Evolutionary conservation across 2,329 filamentous ascomycete species (phyloP), one percentile per base, ranked within the genome.

Genomic region (Fusarium sp.): DNA sequence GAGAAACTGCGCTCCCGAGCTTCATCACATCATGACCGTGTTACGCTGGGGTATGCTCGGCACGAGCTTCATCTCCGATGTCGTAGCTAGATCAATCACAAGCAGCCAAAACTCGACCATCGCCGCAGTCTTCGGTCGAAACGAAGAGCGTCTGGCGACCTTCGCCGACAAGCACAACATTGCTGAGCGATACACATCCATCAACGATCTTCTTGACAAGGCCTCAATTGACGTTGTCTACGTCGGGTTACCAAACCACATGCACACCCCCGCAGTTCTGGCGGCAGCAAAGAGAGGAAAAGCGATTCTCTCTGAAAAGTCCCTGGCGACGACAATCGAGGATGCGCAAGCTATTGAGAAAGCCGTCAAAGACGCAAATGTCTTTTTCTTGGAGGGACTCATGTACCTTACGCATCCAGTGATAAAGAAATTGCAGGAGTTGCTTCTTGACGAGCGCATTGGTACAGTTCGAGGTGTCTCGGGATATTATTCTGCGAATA

Each of bases 31-130:
- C 4, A 47, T 63, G 32, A 5, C 27, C 11, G 25, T 29, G 16
- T 20, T 63, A n/a, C 61, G 61, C 2, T 64, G 61, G 61, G 61
- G 61, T 3, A 57, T 64, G 58, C 58, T 64, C 34, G 61, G 61
- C 24, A 64, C 61, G 24, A 64, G 61, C 48, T 63, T 64, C 34
- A 64, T 64, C 22, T 64, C 61, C 14, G 61, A 64, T 41, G 42
- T 63, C 4, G 61, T 64, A 7, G 61, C 61, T 8, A 61, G 40
- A 29, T 63, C 61, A 1, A 64, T 64, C 18, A 49, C 63, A 20
- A 34, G 18, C 34, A 64, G 61, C 42, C 27, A 48, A 18, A 57
- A 57, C 34, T 64, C 61, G 7, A 63, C 42, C 25, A 63, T 64
- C 20, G 1, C 41, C 2, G 61, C 61, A 6, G 61, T 64, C 2